phyloP scores from a whole-genome alignment of 2,329 filamentous ascomycete genomes.

The Penicillium thymicola region DNA sequence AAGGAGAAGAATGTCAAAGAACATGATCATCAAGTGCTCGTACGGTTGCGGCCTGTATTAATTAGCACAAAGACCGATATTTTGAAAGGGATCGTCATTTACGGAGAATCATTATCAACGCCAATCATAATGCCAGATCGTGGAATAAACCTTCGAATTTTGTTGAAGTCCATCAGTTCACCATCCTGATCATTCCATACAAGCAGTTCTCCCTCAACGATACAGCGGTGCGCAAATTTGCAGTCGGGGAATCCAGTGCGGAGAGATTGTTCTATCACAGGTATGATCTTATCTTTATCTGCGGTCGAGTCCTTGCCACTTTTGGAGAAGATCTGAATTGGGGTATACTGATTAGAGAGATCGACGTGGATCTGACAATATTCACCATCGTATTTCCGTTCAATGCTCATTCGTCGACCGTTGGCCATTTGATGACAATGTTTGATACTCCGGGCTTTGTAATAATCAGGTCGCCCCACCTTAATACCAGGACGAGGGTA shows the following conservation, averaged over 20 bases:
- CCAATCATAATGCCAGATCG: constrained; percentile 69
- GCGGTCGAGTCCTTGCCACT: constrained; percentile 83
- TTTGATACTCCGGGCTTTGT: constrained; percentile 68
- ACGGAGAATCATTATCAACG: constrained; percentile 66
- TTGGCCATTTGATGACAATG: constrained; percentile 67
- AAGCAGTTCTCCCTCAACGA: constrained; percentile 79
- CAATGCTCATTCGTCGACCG: constrained; percentile 64
- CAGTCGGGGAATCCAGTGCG: constrained; percentile 58
- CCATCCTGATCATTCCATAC: constrained; percentile 68
- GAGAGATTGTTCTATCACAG: constrained; percentile 62
- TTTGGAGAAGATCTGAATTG: constrained; percentile 83
- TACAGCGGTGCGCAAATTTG: constrained; percentile 62
- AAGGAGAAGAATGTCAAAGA: constrained; percentile 58
- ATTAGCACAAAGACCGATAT: constrained; percentile 13
- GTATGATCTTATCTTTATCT: constrained; percentile 63
- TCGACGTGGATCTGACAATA: constrained; percentile 88
- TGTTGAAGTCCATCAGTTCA: constrained; percentile 71
- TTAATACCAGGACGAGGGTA: constrained; percentile 60
- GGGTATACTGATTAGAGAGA: constrained; percentile 50
- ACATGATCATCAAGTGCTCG: constrained; percentile 60
- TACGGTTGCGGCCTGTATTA: constrained; percentile 44
- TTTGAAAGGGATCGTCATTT: constrained; percentile 25
- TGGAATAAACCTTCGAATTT: constrained; percentile 74
- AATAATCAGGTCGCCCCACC: constrained; percentile 61
- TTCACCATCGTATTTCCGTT: constrained; percentile 83